Conservation (phyloP, 305 asterid species). For the Fraxinus albicans region DNA sequence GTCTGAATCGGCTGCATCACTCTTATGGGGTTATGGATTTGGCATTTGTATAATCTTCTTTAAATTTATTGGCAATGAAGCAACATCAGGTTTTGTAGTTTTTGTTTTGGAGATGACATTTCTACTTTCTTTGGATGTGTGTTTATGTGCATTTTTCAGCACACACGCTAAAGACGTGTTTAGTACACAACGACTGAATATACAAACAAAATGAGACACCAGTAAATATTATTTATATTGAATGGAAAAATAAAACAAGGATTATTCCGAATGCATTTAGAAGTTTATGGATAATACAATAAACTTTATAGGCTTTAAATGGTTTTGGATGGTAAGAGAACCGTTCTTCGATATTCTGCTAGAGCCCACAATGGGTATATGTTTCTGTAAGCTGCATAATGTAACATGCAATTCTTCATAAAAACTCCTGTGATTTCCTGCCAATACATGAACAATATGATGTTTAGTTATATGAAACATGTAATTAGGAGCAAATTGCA, state of each 20-base stretch:
- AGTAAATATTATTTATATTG: not conserved
- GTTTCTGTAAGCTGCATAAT: constrained; percentile 71
- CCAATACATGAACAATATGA: not conserved
- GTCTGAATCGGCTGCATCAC: not conserved
- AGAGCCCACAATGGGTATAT: constrained; percentile 81
- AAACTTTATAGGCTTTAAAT: not conserved
- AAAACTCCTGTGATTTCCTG: constrained; percentile 85
- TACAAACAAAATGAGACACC: not conserved
- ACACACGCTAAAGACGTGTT: not conserved
- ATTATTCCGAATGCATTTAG: not conserved
- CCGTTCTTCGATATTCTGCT: constrained; percentile 66
- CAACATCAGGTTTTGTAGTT: not conserved
- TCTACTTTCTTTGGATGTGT: not conserved
- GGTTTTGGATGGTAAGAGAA: constrained; percentile 28
- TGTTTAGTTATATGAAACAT: not conserved
- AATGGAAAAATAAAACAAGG: not conserved
- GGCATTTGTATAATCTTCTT: not conserved
- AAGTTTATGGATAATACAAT: not conserved
- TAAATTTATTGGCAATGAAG: not conserved
- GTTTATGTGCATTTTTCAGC: not conserved
- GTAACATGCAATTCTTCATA: constrained; percentile 82
- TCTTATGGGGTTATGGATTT: not conserved
- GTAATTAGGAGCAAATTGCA: not conserved
- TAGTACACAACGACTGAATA: not conserved
- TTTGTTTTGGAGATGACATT: not conserved